Evolutionary conservation across 2,329 filamentous ascomycete genomes (phyloP), one percentile per base, ranked within the genome.

Genomic region (Ascochyta clinopodiicola): DNA sequence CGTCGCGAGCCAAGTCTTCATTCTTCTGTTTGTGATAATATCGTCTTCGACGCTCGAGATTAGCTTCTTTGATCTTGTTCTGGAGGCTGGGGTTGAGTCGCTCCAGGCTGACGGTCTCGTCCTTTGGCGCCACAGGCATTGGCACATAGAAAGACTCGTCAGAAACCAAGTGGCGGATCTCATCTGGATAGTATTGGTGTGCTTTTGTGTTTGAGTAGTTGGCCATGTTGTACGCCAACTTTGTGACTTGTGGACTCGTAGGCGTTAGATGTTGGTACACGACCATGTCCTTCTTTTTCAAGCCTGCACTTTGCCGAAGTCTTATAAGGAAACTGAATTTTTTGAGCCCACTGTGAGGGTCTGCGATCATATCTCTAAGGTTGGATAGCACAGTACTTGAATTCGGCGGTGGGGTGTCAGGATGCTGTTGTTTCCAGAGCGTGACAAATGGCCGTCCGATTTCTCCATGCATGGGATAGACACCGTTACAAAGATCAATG

Each of bases 381-480:
- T 81, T 74, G 13, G 75, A 76, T 25, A 77, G 79, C 27, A 87
- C 69, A 1, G 84, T 86, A 34, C 80, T 77, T 32, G 78, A 74
- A 59, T 86, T 82, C 0, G 84, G 84, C 44, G 67, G 77, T 51
- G 77, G 76, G 37, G 77, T 44, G 21, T 77, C 64, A 9, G 59
- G 58, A 29, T 67, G 57, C 13, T 78, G 79, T 55, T 76, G 66
- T 76, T 79, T 73, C 84, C 85, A 88, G 15, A 79, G 72, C 2
- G 79, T 79, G 13, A 77, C 73, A 59, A 85, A 86, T 8, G 84
- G 81, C 59, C 80, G 77, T 69, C 78, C 80, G n/a, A 87, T 77
- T 60, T 86, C 83, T 39, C 75, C 76, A 22, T 82, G 79, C 34
- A 81, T 78, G 2, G 85, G 83, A 48, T 82, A 86, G 2, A 82